These are phyloP conservation scores for Aphanomyces euteiches DNA, from an alignment of 352 stramenopile species.

Conservation along the genomic window DNA sequence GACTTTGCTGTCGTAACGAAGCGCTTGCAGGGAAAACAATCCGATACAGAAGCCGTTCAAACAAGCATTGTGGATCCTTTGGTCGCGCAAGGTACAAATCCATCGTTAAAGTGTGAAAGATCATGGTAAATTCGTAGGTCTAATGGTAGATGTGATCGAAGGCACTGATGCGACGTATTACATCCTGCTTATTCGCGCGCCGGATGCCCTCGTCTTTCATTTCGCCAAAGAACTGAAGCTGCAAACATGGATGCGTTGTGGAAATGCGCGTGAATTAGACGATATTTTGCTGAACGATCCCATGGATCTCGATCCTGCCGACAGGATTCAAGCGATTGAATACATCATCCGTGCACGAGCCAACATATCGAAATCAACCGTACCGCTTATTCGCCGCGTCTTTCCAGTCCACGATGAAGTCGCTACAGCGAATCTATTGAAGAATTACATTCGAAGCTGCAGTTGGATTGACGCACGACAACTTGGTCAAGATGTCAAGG, in stretches of 20 bases:
- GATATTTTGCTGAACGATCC: slow-evolving; percentile 74
- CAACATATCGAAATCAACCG: slow-evolving; percentile 42
- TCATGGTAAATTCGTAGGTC: slow-evolving; percentile 33
- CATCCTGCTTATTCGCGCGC: slow-evolving; percentile 64
- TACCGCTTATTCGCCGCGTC: slow-evolving; percentile 68
- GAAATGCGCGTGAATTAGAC: slow-evolving; percentile 33
- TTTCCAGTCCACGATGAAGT: slow-evolving; percentile 80
- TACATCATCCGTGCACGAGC: slow-evolving; percentile 78
- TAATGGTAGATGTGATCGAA: slow-evolving; percentile 82
- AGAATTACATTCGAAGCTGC: slow-evolving; percentile 40
- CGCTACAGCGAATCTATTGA: slow-evolving; percentile 61
- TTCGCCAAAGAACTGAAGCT: slow-evolving; percentile 65
- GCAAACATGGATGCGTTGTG: slow-evolving; percentile 53
- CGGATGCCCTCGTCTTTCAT: slow-evolving; percentile 54
- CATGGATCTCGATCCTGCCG: slow-evolving; percentile 69
- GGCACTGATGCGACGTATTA: slow-evolving; percentile 75
- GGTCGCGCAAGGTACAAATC: slow-evolving; percentile 45
- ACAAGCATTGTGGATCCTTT: slow-evolving; percentile 43
- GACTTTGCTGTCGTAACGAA: slow-evolving; percentile 77
- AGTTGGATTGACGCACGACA: slow-evolving; percentile 48
- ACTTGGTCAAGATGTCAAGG: slow-evolving; percentile 51
- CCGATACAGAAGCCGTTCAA: slow-evolving; percentile 29
- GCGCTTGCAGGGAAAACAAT: slow-evolving; percentile 34
- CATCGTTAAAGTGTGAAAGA: background rate
- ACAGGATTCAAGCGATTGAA: slow-evolving; percentile 81